Conservation (phyloP, 768 basidiomycete species). For the Russula brevipes region DNA sequence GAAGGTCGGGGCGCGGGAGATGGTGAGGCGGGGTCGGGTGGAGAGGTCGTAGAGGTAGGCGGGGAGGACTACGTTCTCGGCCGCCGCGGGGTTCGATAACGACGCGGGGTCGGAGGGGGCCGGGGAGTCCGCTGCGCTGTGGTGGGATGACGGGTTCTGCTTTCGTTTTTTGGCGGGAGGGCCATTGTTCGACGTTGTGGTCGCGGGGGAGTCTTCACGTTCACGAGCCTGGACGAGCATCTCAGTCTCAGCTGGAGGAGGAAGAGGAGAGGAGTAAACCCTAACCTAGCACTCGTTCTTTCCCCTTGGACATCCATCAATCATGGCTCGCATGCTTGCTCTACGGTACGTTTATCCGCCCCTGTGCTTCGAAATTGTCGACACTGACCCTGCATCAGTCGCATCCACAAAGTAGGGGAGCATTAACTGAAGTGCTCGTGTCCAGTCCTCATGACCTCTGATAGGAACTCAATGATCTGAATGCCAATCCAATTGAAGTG, state of each 20-base stretch:
- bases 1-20: conserved; percentile 72
- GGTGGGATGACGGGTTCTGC: conserved; percentile 21
- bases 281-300: conserved; percentile 15
- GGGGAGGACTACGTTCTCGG: conserved; percentile 50
- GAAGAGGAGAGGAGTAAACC: conserved; percentile 15
- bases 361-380: neutral
- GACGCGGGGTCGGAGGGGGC: conserved; percentile 33
- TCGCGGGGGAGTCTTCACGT: conserved; percentile 33
- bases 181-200: conserved; percentile 8
- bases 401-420: conserved; percentile 61
- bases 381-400: conserved; percentile 37
- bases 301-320: neutral
- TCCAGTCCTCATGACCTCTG: conserved; percentile 13
- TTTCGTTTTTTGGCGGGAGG: conserved; percentile 24
- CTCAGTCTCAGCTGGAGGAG: neutral
- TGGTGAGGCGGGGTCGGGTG: conserved; percentile 61
- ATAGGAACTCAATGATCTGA: conserved; percentile 65
- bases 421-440: neutral
- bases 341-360: conserved; percentile 7
- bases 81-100: conserved; percentile 30
- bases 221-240: conserved; percentile 26
- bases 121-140: conserved; percentile 32
- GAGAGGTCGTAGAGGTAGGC: conserved; percentile 60
- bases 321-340: conserved; percentile 9
- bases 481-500: conserved; percentile 61